These are phyloP conservation scores for Samsoniella hepiali DNA, from an alignment of 2,329 filamentous ascomycete species.

Conservation along the genomic window DNA sequence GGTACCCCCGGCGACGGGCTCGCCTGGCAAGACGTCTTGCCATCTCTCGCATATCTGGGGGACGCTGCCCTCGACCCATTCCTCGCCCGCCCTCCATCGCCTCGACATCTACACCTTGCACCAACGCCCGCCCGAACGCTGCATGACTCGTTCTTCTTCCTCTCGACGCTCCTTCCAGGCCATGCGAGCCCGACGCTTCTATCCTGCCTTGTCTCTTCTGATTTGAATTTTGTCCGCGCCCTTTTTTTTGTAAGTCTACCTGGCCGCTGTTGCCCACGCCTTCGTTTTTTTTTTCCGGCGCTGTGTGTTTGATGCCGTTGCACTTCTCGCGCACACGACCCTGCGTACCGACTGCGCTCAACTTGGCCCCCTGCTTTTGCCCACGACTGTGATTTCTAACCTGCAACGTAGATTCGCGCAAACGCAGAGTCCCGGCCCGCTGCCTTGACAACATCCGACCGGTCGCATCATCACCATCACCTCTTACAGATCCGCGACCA, in stretches of 20 bases:
- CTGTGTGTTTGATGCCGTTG: constrained; percentile 4
- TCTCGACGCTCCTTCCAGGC: constrained; percentile 16
- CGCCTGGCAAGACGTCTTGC: constrained; percentile 25
- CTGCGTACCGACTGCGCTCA: not conserved
- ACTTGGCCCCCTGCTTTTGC: not conserved
- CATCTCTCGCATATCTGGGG: constrained; percentile 25
- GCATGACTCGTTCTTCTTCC: constrained; percentile 18
- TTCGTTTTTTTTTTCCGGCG: constrained; percentile 3
- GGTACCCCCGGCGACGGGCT: constrained; percentile 10
- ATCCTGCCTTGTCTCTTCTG: not conserved
- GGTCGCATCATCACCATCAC: constrained; percentile 3
- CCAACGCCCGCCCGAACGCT: constrained; percentile 20
- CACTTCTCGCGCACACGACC: constrained; percentile 10
- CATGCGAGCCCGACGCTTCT: not conserved
- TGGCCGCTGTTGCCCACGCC: not conserved
- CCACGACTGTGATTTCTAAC: constrained; percentile 1
- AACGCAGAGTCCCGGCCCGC: not conserved
- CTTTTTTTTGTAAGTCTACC: constrained; percentile 9
- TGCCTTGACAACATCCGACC: constrained; percentile 10
- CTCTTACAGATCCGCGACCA: constrained; percentile 17
- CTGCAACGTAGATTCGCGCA: not conserved
- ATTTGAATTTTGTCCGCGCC: not conserved
- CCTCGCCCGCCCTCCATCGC: constrained; percentile 24
- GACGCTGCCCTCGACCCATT: constrained; percentile 26
- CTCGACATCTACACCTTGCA: constrained; percentile 26